Conservation (phyloP, 1,139 yeast species). For the Kluyveromyces marxianus region DNA sequence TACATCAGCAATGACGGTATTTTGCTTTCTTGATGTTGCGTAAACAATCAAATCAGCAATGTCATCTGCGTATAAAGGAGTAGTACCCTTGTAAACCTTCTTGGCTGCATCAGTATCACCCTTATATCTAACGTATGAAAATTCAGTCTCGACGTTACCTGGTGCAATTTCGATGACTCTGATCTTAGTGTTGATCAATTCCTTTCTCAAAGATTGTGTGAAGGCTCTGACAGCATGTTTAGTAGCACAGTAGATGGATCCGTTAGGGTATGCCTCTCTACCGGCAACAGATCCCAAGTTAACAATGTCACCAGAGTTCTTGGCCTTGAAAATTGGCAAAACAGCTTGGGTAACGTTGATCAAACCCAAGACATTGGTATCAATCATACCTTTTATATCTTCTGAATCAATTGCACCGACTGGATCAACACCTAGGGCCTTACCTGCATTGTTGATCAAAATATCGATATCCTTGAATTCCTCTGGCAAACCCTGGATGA, state of each 20-base stretch:
- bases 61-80: conserved; percentile 69
- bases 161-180: conserved; percentile 83
- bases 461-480: conserved; percentile 57
- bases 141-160: conserved; percentile 85
- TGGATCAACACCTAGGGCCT: conserved; percentile 60
- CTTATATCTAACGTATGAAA: conserved; percentile 64
- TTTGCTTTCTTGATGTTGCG: conserved; percentile 59
- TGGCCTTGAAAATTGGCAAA: conserved; percentile 50
- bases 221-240: conserved; percentile 78
- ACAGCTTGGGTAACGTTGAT: conserved; percentile 63
- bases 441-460: conserved; percentile 75
- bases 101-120: conserved; percentile 67
- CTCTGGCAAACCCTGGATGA: conserved; percentile 42
- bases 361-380: conserved; percentile 68
- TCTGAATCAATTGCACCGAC: conserved; percentile 50
- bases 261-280: conserved; percentile 78
- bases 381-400: conserved; percentile 58
- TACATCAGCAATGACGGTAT: conserved; percentile 73
- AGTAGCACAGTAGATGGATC: conserved; percentile 83
- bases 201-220: conserved; percentile 70
- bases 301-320: conserved; percentile 64
- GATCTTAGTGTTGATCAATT: conserved; percentile 61
- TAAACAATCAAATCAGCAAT: conserved; percentile 78
- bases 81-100: conserved; percentile 63
- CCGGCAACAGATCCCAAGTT: conserved; percentile 87